Evolutionary conservation across 1,139 yeast genomes (phyloP).

Genomic region (Yamadazyma sp.): DNA sequence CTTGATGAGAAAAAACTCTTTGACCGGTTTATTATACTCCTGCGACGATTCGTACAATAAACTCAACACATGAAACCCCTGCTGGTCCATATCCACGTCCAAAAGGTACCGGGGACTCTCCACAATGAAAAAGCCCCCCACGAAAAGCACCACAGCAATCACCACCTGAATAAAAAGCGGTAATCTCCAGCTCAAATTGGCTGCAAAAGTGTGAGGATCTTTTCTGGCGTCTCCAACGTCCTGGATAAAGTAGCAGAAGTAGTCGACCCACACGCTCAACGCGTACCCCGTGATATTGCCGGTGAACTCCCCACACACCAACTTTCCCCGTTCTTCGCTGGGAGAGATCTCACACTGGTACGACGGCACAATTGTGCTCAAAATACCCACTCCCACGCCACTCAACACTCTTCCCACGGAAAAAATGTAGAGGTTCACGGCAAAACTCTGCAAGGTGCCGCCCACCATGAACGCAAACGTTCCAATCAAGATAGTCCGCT

Average conservation of each 20-base stretch:
- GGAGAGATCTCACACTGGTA: constrained; percentile 60
- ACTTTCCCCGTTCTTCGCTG: constrained; percentile 52
- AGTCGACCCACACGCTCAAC: constrained; percentile 57
- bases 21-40: constrained; percentile 44
- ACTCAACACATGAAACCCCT: constrained; percentile 73
- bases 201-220: constrained; percentile 38
- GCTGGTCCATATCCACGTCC: constrained; percentile 49
- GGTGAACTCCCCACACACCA: constrained; percentile 56
- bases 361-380: constrained; percentile 53
- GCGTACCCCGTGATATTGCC: constrained; percentile 55
- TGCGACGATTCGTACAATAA: constrained; percentile 64
- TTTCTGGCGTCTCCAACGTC: constrained; percentile 40
- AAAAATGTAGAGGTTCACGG: constrained; percentile 42
- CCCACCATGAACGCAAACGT: constrained; percentile 51
- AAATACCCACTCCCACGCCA: constrained; percentile 54
- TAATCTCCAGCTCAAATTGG: constrained; percentile 52
- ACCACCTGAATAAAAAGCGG: constrained; percentile 52
- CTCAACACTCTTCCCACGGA: constrained; percentile 51
- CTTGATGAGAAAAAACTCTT: constrained; percentile 74
- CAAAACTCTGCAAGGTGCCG: constrained; percentile 49
- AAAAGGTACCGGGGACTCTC: constrained; percentile 58
- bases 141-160: constrained; percentile 42
- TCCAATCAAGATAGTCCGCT: constrained; percentile 48
- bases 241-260: constrained; percentile 48
- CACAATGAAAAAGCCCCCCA: constrained; percentile 55